Evolutionary conservation across 805 yeast genomes (phyloP), one percentile per base, ranked within the genome.

Genomic region (Geotrichum ghanense): DNA sequence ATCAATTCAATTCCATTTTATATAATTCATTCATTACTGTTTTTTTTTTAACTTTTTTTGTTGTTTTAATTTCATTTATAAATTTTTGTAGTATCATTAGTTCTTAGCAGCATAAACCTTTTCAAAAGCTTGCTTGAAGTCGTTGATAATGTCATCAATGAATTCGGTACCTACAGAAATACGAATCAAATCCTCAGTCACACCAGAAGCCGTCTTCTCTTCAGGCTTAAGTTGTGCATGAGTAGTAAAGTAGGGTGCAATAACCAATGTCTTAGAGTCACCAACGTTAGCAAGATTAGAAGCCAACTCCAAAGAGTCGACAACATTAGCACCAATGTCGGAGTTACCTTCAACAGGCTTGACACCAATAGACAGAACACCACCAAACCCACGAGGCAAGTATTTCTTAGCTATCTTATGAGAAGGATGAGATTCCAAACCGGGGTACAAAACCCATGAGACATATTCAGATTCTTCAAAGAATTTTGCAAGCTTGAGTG

Each of bases 251-350:
- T 82, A 89, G 54, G 98, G 98, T 46, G 96, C 89, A 65, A 90
- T 90, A 49, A 90, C 95, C 62, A 90, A 75, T 41, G 97, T 86
- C 72, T 90, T 92, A 44, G 90, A 81, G 61, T 90, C 98, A 62
- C 98, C 98, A 49, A 90, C 97, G 60, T 90, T 90, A 44, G 98
- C 97, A 62, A 92, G 78, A 70, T 88, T 85, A 25, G 95, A 82
- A 48, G 95, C 94, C 48, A 92, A 68, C 66, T 86, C 77, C 66
- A 92, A 76, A 56, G 68, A 70, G 66, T 89, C 95, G 50, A 86
- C 95, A 50, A 88, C 86, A 56, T 72, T 75, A 46, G 90, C 89
- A 56, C 95, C 87, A 37, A 89, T 77, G 53, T 79, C 83, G 56
- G 77, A 63, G n/a, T 63, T 59, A 54, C 69, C 69, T 19, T 76